Conservation (phyloP, 495 filamentous ascomycete species). For the Ascodesmis nigricans region DNA sequence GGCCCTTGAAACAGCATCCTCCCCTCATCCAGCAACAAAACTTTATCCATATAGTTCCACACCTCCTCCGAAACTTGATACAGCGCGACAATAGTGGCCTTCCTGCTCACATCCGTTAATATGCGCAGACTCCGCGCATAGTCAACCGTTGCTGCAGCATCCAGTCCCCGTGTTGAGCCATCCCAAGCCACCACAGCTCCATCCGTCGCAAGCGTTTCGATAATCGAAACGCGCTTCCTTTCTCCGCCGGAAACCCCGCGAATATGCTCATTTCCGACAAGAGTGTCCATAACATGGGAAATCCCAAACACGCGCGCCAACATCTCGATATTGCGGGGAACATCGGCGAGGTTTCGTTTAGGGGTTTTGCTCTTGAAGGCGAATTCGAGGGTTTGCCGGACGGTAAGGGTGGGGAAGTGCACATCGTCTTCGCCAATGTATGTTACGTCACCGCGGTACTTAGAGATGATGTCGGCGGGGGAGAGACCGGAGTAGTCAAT, state of each 20-base stretch:
- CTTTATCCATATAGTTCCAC: conserved; percentile 60
- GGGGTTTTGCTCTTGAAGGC: conserved; percentile 50
- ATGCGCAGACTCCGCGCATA: conserved; percentile 48
- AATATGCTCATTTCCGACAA: conserved; percentile 58
- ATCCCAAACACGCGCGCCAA: conserved; percentile 64
- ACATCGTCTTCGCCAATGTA: conserved; percentile 63
- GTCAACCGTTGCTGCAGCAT: conserved; percentile 61
- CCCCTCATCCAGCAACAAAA: conserved; percentile 42
- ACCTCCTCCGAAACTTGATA: conserved; percentile 67
- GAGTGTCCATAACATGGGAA: conserved; percentile 55
- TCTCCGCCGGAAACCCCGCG: conserved; percentile 67
- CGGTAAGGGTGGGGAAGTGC: conserved; percentile 63
- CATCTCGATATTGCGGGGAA: conserved; percentile 47
- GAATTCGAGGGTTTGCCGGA: conserved; percentile 56
- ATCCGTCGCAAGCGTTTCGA: conserved; percentile 47
- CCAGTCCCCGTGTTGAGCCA: conserved; percentile 59
- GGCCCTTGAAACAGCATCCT: conserved; percentile 42
- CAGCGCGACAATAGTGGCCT: conserved; percentile 53
- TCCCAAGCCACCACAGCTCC: conserved; percentile 61
- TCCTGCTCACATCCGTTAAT: conserved; percentile 40
- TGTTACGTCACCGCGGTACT: conserved; percentile 58
- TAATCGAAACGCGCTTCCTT: conserved; percentile 62
- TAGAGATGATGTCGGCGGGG: conserved; percentile 38
- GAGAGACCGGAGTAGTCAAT: conserved; percentile 50
- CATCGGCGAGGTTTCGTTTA: conserved; percentile 36